Base-by-base conservation (phyloP, 805 yeast species). In the Saturnispora sekii region DNA sequence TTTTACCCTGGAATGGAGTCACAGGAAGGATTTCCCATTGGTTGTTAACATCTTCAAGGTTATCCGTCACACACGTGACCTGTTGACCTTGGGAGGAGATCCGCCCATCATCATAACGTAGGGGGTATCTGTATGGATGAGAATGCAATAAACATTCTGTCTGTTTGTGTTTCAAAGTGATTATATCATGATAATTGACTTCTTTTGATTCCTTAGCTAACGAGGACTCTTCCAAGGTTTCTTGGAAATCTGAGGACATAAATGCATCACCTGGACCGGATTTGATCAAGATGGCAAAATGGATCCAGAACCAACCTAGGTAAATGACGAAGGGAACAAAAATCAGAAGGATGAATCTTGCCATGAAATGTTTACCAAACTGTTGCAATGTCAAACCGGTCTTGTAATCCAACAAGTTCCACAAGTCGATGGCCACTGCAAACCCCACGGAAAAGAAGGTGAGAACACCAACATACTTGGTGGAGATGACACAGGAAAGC, bases 191-290 rank as follows among this genome's bases (percentile, higher is more conserved):
- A 60, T 73, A 90, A 54, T 87, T 76, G 37, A 93, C 77, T 31
- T 74, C 78, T 54, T 76, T 80, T 2, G 96, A 76, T 29, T 77
- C 77, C 54, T 66, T 73, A 11, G 90, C 84, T 56, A 84, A 61
- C 18, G 84, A 79, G 41, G 89, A 84, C 59, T 93, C 98, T 32
- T 78, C 81, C 43, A 93, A 72, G 31, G 96, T 81, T 58, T 87
- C 96, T 67, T 93, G 97, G 73, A 93, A 93, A 48, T 83, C 89
- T 6, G 93, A 73, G n/a, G 93, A 77, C 98, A 93, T 93, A 62
- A 90, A 88, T 3, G 73, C 72, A 61, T 93, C 97, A 50, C 99
- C 99, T 5, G 97, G 93, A 28, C 99, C 99, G 2, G 97, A 89
- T 53, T 76, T 81, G 54, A 66, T 73, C 57, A 93, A 74, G 21